Conservation (phyloP, 176 grass and related monocot genomes). For the Aegilops bicornis region DNA sequence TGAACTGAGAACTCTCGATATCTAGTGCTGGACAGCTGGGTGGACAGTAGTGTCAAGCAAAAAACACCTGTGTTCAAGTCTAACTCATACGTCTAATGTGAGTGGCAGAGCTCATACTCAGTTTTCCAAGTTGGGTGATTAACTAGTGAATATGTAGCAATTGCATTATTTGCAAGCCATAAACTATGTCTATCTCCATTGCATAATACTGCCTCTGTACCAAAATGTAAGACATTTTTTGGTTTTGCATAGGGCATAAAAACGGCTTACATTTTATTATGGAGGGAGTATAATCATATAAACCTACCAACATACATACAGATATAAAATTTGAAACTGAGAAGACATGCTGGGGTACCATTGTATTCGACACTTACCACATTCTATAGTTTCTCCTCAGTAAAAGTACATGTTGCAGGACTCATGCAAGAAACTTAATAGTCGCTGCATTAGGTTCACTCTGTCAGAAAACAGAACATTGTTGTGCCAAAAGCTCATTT, state of each 20-base stretch:
- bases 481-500: conserved; percentile 6
- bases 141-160: background rate
- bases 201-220: background rate
- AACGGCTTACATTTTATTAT: too few relatives aligned
- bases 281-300: background rate
- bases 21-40: background rate
- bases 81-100: background rate
- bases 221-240: too few relatives aligned
- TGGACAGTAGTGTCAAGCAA: background rate
- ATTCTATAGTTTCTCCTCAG: conserved; percentile 18
- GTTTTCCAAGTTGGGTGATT: background rate
- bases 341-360: background rate
- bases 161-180: background rate
- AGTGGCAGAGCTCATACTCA: background rate
- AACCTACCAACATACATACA: background rate
- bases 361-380: background rate
- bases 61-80: background rate
- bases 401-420: background rate
- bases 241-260: too few relatives aligned
- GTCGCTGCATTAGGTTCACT: background rate
- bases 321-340: background rate
- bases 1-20: background rate
- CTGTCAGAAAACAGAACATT: conserved; percentile 26
- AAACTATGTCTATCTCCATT: background rate
- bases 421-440: background rate